These are phyloP conservation scores for Fusarium napiforme DNA, from an alignment of 2,329 filamentous ascomycete genomes.

Conservation along the genomic window DNA sequence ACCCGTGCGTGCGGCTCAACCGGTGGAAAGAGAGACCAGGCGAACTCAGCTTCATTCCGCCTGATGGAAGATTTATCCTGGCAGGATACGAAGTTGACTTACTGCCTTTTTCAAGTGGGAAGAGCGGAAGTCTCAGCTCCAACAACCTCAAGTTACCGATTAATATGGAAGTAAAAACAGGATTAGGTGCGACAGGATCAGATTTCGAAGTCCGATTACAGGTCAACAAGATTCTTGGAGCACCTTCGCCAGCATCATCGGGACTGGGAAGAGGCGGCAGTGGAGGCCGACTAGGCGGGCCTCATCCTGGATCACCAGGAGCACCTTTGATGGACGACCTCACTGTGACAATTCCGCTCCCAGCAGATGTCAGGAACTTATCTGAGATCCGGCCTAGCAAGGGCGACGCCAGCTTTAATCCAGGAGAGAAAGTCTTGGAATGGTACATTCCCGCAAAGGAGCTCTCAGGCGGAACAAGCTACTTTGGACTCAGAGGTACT, in stretches of 20 bases:
- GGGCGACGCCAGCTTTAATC: constrained; percentile 85
- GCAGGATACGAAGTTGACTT: constrained; percentile 95
- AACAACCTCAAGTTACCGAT: constrained; percentile 84
- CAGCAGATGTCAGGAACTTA: constrained; percentile 81
- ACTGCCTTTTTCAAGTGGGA: constrained; percentile 74
- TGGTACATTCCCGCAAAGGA: constrained; percentile 88
- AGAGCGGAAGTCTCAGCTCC: constrained; percentile 63
- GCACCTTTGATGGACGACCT: constrained; percentile 79
- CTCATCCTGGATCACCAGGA: constrained; percentile 64
- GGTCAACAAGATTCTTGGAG: constrained; percentile 72
- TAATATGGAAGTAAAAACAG: constrained; percentile 82
- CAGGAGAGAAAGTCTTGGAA: constrained; percentile 77
- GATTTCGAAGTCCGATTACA: constrained; percentile 90
- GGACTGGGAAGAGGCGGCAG: constrained; percentile 56
- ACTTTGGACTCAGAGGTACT: constrained; percentile 81
- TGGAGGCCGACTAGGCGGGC: constrained; percentile 55
- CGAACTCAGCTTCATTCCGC: constrained; percentile 94
- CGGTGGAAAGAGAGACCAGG: constrained; percentile 90
- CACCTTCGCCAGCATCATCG: constrained; percentile 49
- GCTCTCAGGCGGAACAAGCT: constrained; percentile 71
- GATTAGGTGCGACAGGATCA: constrained; percentile 76
- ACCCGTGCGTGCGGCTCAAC: constrained; percentile 92
- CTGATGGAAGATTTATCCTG: constrained; percentile 92
- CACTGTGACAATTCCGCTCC: constrained; percentile 80
- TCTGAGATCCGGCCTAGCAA: constrained; percentile 82